Evolutionary conservation across 768 basidiomycete species (phyloP).

Genomic region (Porpolomopsis calyptriformis): DNA sequence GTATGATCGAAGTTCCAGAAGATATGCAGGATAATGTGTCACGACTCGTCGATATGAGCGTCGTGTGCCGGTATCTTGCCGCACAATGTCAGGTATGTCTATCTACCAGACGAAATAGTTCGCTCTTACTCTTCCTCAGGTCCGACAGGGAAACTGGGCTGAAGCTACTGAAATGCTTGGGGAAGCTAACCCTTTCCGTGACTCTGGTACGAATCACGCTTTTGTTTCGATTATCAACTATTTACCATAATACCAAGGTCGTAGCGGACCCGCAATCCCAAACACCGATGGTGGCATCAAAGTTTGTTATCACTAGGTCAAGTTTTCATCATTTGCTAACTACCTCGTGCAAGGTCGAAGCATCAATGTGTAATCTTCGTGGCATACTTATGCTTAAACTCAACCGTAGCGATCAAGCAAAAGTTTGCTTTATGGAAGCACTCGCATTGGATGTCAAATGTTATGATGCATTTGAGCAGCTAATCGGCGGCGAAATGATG

Average conservation of each 20-base stretch:
- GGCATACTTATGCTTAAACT: conserved; percentile 91
- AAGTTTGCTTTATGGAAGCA: conserved; percentile 93
- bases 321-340: background rate
- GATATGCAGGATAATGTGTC: conserved; percentile 56
- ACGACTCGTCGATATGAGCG: conserved; percentile 84
- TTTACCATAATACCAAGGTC: conserved; percentile 25
- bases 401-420: conserved; percentile 83
- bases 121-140: conserved; percentile 24
- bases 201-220: conserved; percentile 38
- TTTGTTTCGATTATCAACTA: background rate
- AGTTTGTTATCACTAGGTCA: conserved; percentile 31
- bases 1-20: conserved; percentile 59
- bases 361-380: conserved; percentile 92
- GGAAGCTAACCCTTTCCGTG: conserved; percentile 80
- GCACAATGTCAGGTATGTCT: conserved; percentile 79
- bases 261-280: conserved; percentile 60
- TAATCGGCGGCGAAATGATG: conserved; percentile 93
- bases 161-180: conserved; percentile 91
- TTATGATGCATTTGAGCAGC: conserved; percentile 87
- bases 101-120: background rate
- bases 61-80: conserved; percentile 92
- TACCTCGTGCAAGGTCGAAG: conserved; percentile 60
- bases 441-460: conserved; percentile 92
- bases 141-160: conserved; percentile 83
- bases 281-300: conserved; percentile 93